Evolutionary conservation across 805 yeast species (phyloP), one percentile per base, ranked within the genome.

Genomic region (Kockiozyma suomiensis): DNA sequence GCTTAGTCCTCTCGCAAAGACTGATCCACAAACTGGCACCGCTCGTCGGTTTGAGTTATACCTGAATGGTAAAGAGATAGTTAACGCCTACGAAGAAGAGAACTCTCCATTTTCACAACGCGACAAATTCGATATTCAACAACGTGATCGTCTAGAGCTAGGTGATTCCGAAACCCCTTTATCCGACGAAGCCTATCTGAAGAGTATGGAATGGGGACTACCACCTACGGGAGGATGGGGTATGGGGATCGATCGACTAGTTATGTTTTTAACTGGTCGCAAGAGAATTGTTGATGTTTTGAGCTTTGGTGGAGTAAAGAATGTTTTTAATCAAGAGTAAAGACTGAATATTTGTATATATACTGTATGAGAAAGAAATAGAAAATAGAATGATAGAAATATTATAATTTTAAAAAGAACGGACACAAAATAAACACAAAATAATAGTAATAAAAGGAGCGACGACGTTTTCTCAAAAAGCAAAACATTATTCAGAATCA

Each of bases 151-250:
- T 53, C 74, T 72, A 1, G 75, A 76, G 6, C 81, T 70, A 57
- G 74, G 79, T 2, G 96, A 88, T 68, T 69, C 70, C 1, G 97
- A 90, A 61, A 73, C 85, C 3, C 76, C 87, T 38, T 71, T 86
- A 0, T 89, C 96, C 0, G 99, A 94, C 71, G 75, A 82, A 68
- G 78, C 79, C 50, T 94, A 84, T 70, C 82, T 91, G 0, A 79
- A 82, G 45, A 82, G 86, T 15, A 85, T 94, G 92, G 93, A 90
- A 70, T 89, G 86, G 81, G 98, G 97, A 1, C 81, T 94, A 76
- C 97, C 98, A 2, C 99, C 99, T 0, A 93, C 97, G 2, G 98
- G 96, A 1, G 99, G 99, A 0, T 89, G 97, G 89, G 99, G 99
- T 0, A 76, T 96, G 61, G 99, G 99, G 0, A 80, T 94, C 21